These are phyloP conservation scores for Betula pendula DNA, from an alignment of 306 rosid genomes.

Conservation along the genomic window DNA sequence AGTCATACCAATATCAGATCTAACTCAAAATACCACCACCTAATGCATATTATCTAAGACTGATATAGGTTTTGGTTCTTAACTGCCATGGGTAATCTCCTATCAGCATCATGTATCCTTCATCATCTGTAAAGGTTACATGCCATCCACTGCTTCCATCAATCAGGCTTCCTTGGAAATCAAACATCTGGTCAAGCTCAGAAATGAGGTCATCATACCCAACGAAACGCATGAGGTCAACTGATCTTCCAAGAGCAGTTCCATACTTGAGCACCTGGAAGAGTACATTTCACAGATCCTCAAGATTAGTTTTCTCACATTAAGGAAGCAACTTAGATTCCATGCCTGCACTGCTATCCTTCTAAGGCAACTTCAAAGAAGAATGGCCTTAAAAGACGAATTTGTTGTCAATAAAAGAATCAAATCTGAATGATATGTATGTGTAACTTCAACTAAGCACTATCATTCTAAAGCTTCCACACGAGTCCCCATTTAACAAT, in stretches of 20 bases:
- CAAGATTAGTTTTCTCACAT: constrained; percentile 7
- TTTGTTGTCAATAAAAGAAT: not conserved
- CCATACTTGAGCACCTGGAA: constrained; percentile 68
- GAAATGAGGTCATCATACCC: constrained; percentile 52
- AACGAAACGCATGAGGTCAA: constrained; percentile 45
- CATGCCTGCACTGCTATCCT: constrained; percentile 6
- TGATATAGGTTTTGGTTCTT: constrained; percentile 27
- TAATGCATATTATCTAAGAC: not conserved
- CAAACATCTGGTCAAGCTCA: constrained; percentile 63
- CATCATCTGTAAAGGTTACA: constrained; percentile 50
- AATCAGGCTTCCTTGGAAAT: constrained; percentile 55
- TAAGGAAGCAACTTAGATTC: constrained; percentile 2
- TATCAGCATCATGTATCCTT: constrained; percentile 43
- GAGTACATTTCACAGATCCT: constrained; percentile 17
- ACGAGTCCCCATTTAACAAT: no score
- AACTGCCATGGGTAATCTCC: constrained; percentile 66
- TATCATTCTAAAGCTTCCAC: not conserved
- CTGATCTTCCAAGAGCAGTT: constrained; percentile 61
- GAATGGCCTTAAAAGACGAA: no score
- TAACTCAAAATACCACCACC: not conserved
- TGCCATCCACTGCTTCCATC: constrained; percentile 61
- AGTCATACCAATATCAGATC: no score
- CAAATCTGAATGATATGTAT: not conserved
- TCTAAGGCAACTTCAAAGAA: not conserved
- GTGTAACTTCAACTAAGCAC: not conserved